These are phyloP conservation scores for Pisolithus microcarpus DNA, from an alignment of 768 basidiomycete species.

Conservation along the genomic window DNA sequence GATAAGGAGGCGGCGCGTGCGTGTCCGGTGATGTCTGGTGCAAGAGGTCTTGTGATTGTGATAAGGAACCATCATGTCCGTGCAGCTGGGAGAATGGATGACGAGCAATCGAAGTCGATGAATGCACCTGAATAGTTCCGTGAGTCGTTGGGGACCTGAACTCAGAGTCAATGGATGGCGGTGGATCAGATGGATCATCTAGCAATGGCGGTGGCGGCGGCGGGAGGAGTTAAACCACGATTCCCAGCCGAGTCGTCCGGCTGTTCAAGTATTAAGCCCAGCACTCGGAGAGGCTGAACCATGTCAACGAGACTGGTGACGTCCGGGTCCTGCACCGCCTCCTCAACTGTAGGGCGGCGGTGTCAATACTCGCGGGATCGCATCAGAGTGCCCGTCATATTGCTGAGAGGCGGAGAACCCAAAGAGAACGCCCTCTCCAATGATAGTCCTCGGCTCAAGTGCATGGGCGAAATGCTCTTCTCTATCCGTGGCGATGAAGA, in stretches of 20 bases:
- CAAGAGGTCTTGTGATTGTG: constrained; percentile 25
- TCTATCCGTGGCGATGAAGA: constrained; percentile 46
- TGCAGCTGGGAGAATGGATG: constrained; percentile 25
- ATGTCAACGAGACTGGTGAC: constrained; percentile 59
- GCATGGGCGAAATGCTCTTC: constrained; percentile 33
- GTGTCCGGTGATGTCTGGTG: constrained; percentile 37
- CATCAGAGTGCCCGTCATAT: constrained; percentile 75
- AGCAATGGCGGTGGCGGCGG: constrained; percentile 73
- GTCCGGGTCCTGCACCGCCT: constrained; percentile 65
- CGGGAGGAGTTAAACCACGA: constrained; percentile 38
- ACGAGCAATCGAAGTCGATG: constrained; percentile 25
- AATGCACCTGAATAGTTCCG: constrained; percentile 11
- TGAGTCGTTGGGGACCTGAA: constrained; percentile 38
- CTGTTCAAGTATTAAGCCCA: constrained; percentile 54
- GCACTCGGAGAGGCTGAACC: constrained; percentile 48
- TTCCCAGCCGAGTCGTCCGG: constrained; percentile 29
- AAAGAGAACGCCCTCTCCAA: constrained; percentile 72
- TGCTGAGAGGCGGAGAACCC: constrained; percentile 67
- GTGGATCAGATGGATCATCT: constrained; percentile 85
- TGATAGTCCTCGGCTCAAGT: constrained; percentile 33
- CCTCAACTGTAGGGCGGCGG: constrained; percentile 74
- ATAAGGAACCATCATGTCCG: constrained; percentile 26
- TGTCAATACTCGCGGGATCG: constrained; percentile 53
- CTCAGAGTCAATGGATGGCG: constrained; percentile 81
- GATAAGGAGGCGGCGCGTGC: constrained; percentile 76